These are phyloP conservation scores for Xenoacremonium recifei DNA, from an alignment of 2,329 filamentous ascomycete genomes.

Conservation along the genomic window DNA sequence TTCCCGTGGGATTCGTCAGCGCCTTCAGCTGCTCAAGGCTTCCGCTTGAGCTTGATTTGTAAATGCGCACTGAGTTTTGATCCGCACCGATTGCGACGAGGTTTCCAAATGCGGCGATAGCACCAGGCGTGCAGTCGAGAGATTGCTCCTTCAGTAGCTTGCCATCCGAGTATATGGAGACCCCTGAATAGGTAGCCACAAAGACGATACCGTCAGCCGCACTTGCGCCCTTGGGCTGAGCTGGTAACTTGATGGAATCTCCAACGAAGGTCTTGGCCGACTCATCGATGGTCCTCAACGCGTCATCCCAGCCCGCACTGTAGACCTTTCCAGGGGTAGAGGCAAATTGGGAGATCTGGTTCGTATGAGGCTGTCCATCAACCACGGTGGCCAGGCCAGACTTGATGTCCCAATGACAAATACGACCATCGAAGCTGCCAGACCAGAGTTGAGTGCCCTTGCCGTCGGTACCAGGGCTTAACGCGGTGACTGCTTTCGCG, in stretches of 20 bases:
- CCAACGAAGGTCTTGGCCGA: slow-evolving; percentile 74
- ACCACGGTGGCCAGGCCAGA: slow-evolving; percentile 68
- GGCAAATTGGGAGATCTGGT: slow-evolving; percentile 78
- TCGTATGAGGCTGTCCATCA: slow-evolving; percentile 80
- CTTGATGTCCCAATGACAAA: slow-evolving; percentile 78
- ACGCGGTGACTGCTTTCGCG: slow-evolving; percentile 84
- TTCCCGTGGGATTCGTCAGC: slow-evolving; percentile 66
- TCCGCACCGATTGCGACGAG: slow-evolving; percentile 75
- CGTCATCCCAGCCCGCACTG: slow-evolving; percentile 93
- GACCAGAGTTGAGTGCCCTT: slow-evolving; percentile 73
- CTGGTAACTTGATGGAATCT: slow-evolving; percentile 62
- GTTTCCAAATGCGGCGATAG: slow-evolving; percentile 67
- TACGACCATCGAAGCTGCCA: slow-evolving; percentile 86
- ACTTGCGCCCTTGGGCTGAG: slow-evolving; percentile 77
- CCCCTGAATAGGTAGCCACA: slow-evolving; percentile 54
- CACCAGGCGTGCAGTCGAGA: slow-evolving; percentile 64
- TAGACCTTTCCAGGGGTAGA: slow-evolving; percentile 64
- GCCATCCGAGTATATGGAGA: slow-evolving; percentile 58
- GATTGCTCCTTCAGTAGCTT: slow-evolving; percentile 58
- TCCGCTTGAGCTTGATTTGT: slow-evolving; percentile 54
- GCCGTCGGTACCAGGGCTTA: slow-evolving; percentile 45
- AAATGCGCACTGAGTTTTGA: slow-evolving; percentile 73
- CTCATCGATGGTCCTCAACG: slow-evolving; percentile 74
- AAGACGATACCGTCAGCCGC: slow-evolving; percentile 51
- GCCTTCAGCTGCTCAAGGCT: slow-evolving; percentile 54